Evolutionary conservation across 2,329 filamentous ascomycete genomes (phyloP).

Genomic region (Dothistroma pini): DNA sequence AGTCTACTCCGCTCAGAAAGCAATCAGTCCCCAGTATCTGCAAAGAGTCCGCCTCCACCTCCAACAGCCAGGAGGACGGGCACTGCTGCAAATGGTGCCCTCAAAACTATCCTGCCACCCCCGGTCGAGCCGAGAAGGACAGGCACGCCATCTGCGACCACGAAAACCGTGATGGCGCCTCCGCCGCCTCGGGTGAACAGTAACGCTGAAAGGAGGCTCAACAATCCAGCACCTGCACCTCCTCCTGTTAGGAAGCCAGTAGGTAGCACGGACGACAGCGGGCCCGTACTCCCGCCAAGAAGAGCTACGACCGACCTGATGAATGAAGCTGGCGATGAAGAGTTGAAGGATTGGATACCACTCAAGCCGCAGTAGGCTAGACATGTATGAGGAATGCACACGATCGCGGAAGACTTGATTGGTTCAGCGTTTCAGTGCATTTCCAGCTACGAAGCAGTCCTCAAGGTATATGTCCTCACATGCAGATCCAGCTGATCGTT

Average conservation of each 20-base stretch:
- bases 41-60: slow-evolving; percentile 20
- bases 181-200: slow-evolving; percentile 15
- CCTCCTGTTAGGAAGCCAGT: slow-evolving; percentile 23
- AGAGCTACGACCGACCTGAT: slow-evolving; percentile 27
- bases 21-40: slow-evolving; percentile 19
- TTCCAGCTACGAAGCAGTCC: background rate
- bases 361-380: slow-evolving; percentile 25
- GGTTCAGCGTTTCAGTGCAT: background rate
- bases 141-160: slow-evolving; percentile 6
- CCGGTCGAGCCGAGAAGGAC: slow-evolving; percentile 22
- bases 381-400: background rate
- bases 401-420: background rate
- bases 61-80: slow-evolving; percentile 23
- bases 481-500: too few relatives aligned
- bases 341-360: slow-evolving; percentile 31
- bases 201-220: slow-evolving; percentile 1
- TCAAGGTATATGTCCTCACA: background rate
- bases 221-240: slow-evolving; percentile 15
- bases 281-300: slow-evolving; percentile 27
- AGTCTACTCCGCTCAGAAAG: slow-evolving; percentile 29
- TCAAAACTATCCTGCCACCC: slow-evolving; percentile 14
- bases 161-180: slow-evolving; percentile 12
- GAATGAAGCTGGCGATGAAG: slow-evolving; percentile 29
- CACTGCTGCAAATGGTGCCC: slow-evolving; percentile 6
- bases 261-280: slow-evolving; percentile 9